Base-by-base conservation (phyloP, 345 rosid species). In the Triadica sebifera region DNA sequence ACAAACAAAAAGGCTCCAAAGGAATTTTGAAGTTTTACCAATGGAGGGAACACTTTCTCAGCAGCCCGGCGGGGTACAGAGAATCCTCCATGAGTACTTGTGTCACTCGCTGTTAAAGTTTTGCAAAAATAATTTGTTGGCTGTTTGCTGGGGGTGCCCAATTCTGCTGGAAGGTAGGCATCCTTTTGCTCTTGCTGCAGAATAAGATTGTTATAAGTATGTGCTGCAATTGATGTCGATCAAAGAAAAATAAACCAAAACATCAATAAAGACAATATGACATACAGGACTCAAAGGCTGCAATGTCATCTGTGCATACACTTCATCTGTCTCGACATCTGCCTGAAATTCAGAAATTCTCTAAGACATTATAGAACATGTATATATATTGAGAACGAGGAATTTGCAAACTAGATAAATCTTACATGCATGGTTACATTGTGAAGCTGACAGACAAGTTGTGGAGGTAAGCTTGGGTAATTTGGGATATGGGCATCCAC, bases 51-150 rank as follows among this genome's bases (percentile, higher is more conserved):
- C 74, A 95, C 99, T 88, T 95, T 95, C 76, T 95, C 99, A 60
- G 99, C 99, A 70, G 99, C 96, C 62, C 98, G 86, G n/a, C 99
- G 96, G 74, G 99, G 99, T 46, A 95, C 99, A 47, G 99, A 95
- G 76, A 95, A 95, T 67, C 99, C 99, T 64, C 99, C 99, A 76
- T 95, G 99, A 73, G 99, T 95, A 77, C 99, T 95, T 38, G 99
- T 95, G 78, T 95, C 99, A 76, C 99, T 95, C 17, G 99, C 99
- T 3, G 99, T 95, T 83, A 95, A 77, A 47, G 99, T 95, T 78
- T 95, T 95, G 59, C 99, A 95, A 77, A 95, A 95, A 76, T 91
- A 95, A 80, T 91, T 95, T 59, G 96, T 91, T 49, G 99, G 98
- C 81, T 95, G 99, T 83, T 93, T 93, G 85, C 89, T 93, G 22